Percentiles rank a stretch among this genome's conserved stretches.
These are phyloP conservation scores for Penicillium fuscoglaucum DNA, from an alignment of 2,329 filamentous ascomycete species.

Conservation along the genomic window DNA sequence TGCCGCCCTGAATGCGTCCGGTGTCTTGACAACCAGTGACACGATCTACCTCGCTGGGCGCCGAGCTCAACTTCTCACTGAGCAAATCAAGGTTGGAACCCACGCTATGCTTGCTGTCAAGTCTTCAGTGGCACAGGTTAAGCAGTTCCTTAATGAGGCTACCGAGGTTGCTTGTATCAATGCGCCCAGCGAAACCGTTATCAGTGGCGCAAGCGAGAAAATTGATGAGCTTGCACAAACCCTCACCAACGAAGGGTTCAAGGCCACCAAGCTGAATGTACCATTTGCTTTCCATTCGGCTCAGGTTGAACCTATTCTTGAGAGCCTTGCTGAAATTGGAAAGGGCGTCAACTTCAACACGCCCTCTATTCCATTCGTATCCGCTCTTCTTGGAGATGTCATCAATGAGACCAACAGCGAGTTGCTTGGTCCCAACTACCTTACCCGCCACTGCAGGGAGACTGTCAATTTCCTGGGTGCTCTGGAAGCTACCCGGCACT, in stretches of 20 bases:
- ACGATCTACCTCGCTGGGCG: constrained; percentile 66
- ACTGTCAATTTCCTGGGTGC: constrained; percentile 50
- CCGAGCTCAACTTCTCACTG: constrained; percentile 43
- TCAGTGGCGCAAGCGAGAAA: constrained; percentile 40
- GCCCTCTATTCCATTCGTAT: constrained; percentile 47
- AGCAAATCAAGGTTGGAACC: constrained; percentile 43
- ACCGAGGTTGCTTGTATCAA: constrained; percentile 46
- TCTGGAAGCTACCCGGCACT: constrained; percentile 40
- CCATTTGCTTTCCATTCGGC: constrained; percentile 51
- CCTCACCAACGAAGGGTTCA: constrained; percentile 39
- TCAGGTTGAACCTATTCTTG: constrained; percentile 49
- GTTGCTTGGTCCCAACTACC: constrained; percentile 42
- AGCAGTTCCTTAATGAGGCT: constrained; percentile 32
- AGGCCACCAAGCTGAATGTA: constrained; percentile 45
- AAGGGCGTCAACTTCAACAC: constrained; percentile 42
- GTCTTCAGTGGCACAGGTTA: constrained; percentile 37
- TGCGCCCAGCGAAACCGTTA: constrained; percentile 45
- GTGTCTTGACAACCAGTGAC: constrained; percentile 38
- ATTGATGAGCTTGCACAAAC: constrained; percentile 41
- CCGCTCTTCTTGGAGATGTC: constrained; percentile 47
- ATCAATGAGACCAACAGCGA: constrained; percentile 37
- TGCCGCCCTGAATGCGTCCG: constrained; percentile 39
- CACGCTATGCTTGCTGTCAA: constrained; percentile 49
- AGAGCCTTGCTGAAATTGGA: constrained; percentile 41
- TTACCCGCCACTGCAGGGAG: constrained; percentile 45